phyloP scores from a whole-genome alignment of 768 basidiomycete species.

The Auricularia sp. region DNA sequence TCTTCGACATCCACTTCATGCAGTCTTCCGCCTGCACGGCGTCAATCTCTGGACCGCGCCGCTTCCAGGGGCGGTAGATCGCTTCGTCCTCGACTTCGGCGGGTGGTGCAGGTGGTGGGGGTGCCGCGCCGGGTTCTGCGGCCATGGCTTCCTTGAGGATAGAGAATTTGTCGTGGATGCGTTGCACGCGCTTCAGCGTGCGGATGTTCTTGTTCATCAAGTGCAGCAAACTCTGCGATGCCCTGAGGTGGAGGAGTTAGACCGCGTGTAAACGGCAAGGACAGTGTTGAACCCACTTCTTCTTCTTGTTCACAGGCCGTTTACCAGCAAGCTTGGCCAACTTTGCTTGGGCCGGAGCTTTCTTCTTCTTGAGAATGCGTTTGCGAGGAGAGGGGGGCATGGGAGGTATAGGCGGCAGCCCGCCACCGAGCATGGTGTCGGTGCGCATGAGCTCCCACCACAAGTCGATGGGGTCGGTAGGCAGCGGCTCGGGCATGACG shows the following conservation, averaged over 20 bases:
- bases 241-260: neutral
- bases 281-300: neutral
- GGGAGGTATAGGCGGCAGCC: constrained; percentile 38
- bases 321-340: neutral
- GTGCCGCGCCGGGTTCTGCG: constrained; percentile 1
- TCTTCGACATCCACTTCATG: constrained; percentile 59
- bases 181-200: constrained; percentile 61
- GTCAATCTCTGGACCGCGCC: constrained; percentile 41
- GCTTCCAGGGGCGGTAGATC: constrained; percentile 39
- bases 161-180: constrained; percentile 62
- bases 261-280: neutral
- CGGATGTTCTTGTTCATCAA: constrained; percentile 70
- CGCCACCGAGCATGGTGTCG: constrained; percentile 50
- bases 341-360: neutral
- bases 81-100: constrained; percentile 13
- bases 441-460: constrained; percentile 73
- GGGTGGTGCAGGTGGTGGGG: neutral
- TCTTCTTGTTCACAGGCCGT: neutral
- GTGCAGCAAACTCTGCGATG: constrained; percentile 30
- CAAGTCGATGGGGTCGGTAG: constrained; percentile 23
- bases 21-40: constrained; percentile 51
- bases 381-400: constrained; percentile 8
- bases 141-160: constrained; percentile 35
- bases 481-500: neutral
- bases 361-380: neutral